Evolutionary conservation across 2,329 filamentous ascomycete species (phyloP), one percentile per base, ranked within the genome.

Genomic region (Epichloe amarillans): DNA sequence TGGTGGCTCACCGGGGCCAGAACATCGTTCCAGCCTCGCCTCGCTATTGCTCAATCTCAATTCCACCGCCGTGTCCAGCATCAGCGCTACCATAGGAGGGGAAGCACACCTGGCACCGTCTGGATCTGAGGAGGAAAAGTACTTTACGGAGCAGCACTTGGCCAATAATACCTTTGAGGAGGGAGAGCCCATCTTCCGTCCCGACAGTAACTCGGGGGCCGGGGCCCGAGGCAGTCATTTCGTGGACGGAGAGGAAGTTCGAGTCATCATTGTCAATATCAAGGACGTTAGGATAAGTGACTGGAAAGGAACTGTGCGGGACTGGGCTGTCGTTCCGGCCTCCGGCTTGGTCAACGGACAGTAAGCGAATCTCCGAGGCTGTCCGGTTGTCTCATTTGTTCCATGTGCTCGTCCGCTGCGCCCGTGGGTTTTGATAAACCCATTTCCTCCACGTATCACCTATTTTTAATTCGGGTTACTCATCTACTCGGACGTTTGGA

Each of bases 41-140:
- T 81, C 82, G 26, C 77, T 97, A 46, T 79, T 98, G 19, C 77
- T 95, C 59, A 93, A 93, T 67, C 78, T 98, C 65, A 98, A 98
- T 70, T 88, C 86, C 10, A 86, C 86, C 42, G 88, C 87, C 36
- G 75, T 98, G 53, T 88, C 83, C 50, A 86, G 84, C 62, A 97
- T 97, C 69, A 89, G 83, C 56, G 89, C 89, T 35, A 96, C 91
- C 15, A 95, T 98, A 65, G 93, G 91, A 57, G 93, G 75, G 93
- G 75, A 79, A 38, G 93, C 93, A 1, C 73, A 79, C 36, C 75
- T 97, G 37, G 76, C 94, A 14, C 74, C 83, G 1, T 65, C 72
- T 5, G 88, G 85, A 0, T 86, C 83, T 2, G 84, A 88, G 15
- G 86, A 95, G 64, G 93, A 97, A 68, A 72, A 70, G 48, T 97